Evolutionary conservation across 2,329 filamentous ascomycete species (phyloP), one percentile per base, ranked within the genome.

Genomic region (Hypomyces rosellus): DNA sequence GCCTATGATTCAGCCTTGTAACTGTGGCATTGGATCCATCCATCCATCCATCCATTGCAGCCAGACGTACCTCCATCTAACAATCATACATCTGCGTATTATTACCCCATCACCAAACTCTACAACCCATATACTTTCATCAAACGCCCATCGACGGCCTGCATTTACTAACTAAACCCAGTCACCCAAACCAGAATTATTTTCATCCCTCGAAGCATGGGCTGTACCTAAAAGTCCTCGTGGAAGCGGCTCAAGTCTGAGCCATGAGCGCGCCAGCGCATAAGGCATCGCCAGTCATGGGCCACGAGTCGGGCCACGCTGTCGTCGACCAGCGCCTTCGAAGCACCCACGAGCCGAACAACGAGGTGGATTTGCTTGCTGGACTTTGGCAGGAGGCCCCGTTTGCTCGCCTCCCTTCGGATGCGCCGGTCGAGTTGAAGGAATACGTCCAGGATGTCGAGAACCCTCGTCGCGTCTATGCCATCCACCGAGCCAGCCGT

Each of bases 351-450:
- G 59, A 60, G 55, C 60, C 57, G 54, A 57, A 50, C 59, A 43
- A 62, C 46, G 75, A 78, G 25, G 59, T 67, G 30, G 77, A 80
- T 50, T 61, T 83, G 45, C 63, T 82, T 16, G 74, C 75, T 45
- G 77, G 76, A 11, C 73, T 85, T 33, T 85, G 82, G 82, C 77
- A 81, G 55, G 74, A 80, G 49, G 78, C 78, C 3, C 75, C 76
- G 2, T 84, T 85, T 58, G 73, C 78, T 38, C 74, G 75, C 46
- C 68, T 86, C 39, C 82, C 82, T 2, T 62, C 68, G 49, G 81
- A 85, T 69, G 82, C 82, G 50, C 82, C 82, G 1, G 60, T 68
- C 16, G 78, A 83, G 59, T 67, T 86, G 49, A 74, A 69, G 52
- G 73, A 78, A 11, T 65, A 77, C 45, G 71, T 82, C 18, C 70